These are phyloP conservation scores for Plasmopara halstedii DNA, from an alignment of 352 stramenopile species.

Conservation along the genomic window DNA sequence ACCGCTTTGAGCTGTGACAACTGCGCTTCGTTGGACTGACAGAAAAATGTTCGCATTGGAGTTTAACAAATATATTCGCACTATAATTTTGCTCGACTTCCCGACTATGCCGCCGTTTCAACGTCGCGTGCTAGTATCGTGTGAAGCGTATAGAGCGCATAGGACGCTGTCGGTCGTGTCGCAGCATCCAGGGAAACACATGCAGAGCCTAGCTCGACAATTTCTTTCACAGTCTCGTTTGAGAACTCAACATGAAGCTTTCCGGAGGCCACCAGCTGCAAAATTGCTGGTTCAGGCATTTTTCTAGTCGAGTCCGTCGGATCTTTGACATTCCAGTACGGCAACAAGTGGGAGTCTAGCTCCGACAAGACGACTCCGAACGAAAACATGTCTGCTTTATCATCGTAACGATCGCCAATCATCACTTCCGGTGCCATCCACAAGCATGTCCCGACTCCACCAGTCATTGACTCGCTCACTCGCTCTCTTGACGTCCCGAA, in stretches of 20 bases:
- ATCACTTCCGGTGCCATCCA: conserved; percentile 42
- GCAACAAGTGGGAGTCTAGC: conserved; percentile 21
- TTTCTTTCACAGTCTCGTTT: conserved; percentile 1
- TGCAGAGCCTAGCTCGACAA: conserved; percentile 23
- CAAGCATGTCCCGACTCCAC: conserved; percentile 24
- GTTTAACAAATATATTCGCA: no score
- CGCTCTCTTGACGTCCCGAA: conserved; percentile 31
- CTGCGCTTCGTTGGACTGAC: neutral
- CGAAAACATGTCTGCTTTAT: conserved; percentile 38
- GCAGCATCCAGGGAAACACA: conserved; percentile 32
- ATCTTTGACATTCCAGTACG: conserved; percentile 25
- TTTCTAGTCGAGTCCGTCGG: conserved; percentile 13
- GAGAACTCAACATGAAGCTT: conserved; percentile 39
- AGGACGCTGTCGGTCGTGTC: conserved; percentile 23
- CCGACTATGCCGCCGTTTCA: no score
- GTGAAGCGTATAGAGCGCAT: conserved; percentile 36
- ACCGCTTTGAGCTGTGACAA: conserved; percentile 19
- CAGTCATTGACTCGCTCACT: conserved; percentile 26
- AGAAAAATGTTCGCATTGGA: no score
- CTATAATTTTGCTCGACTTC: no score
- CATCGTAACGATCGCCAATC: conserved; percentile 29
- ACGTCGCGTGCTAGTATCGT: conserved; percentile 10
- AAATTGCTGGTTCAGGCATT: conserved; percentile 29
- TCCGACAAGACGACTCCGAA: conserved; percentile 34
- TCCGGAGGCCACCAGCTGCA: conserved; percentile 38